A percentile compares a stretch with the other conserved stretches of the same genome.
These are phyloP conservation scores for Taxawa tesnikishii DNA, from an alignment of 2,329 filamentous ascomycete genomes.

Conservation along the genomic window DNA sequence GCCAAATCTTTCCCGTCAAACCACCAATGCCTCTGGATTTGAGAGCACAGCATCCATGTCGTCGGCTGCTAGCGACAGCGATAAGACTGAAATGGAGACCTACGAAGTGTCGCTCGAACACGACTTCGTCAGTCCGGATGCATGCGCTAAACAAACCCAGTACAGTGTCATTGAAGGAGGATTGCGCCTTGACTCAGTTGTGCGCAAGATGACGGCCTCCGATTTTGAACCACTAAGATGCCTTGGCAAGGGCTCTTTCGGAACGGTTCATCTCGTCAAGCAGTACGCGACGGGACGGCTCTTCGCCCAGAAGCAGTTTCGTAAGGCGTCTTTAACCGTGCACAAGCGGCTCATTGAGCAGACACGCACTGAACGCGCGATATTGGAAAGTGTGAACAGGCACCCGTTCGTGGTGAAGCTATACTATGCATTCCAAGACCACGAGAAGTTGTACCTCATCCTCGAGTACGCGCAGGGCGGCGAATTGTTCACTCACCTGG, in stretches of 20 bases:
- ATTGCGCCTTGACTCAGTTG: constrained; percentile 37
- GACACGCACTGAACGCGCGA: constrained; percentile 90
- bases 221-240: constrained; percentile 89
- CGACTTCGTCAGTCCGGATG: constrained; percentile 62
- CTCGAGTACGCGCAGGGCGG: constrained; percentile 96
- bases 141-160: constrained; percentile 23
- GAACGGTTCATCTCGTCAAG: constrained; percentile 87
- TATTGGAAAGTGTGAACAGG: constrained; percentile 88
- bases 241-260: constrained; percentile 91
- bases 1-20: constrained; percentile 30
- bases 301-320: constrained; percentile 97
- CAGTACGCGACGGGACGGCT: constrained; percentile 77
- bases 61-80: constrained; percentile 48
- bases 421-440: constrained; percentile 96
- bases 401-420: constrained; percentile 98
- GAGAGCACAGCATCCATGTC: constrained; percentile 40
- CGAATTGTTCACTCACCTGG: constrained; percentile 91
- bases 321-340: constrained; percentile 88
- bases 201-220: constrained; percentile 75
- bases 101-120: constrained; percentile 78
- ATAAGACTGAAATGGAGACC: constrained; percentile 61
- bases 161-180: constrained; percentile 39
- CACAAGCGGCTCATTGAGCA: constrained; percentile 95
- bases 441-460: constrained; percentile 93
- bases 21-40: constrained; percentile 17